Percentiles rank a stretch among this genome's conserved stretches.
These are phyloP conservation scores for Mycena citricolor DNA, from an alignment of 1,284 basidiomycete species.

Conservation along the genomic window DNA sequence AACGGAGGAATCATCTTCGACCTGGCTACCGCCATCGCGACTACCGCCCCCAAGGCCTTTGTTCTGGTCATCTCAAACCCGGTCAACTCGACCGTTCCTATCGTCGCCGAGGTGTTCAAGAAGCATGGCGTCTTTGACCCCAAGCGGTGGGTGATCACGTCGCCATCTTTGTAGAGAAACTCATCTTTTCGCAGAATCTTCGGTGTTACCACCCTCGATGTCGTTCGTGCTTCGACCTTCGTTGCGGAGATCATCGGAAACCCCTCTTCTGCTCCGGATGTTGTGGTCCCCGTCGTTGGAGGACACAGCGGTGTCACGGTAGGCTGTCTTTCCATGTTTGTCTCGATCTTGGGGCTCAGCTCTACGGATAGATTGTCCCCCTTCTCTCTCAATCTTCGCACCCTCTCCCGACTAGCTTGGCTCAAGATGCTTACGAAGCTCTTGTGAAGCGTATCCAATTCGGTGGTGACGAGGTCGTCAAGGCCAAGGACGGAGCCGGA, in stretches of 20 bases:
- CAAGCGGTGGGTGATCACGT: constrained; percentile 58
- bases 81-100: constrained; percentile 97
- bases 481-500: constrained; percentile 88
- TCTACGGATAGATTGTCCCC: constrained; percentile 77
- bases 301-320: constrained; percentile 95
- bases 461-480: constrained; percentile 92
- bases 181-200: constrained; percentile 64
- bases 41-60: constrained; percentile 85
- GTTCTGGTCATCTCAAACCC: constrained; percentile 96
- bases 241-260: constrained; percentile 79
- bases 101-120: constrained; percentile 95
- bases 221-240: constrained; percentile 96
- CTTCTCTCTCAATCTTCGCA: constrained; percentile 90
- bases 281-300: constrained; percentile 90
- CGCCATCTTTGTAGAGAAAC: neutral
- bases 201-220: constrained; percentile 97
- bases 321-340: constrained; percentile 26
- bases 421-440: constrained; percentile 52
- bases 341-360: neutral
- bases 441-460: constrained; percentile 93
- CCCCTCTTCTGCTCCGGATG: constrained; percentile 59
- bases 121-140: constrained; percentile 89
- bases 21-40: constrained; percentile 88
- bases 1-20: constrained; percentile 97
- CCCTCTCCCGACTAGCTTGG: constrained; percentile 57